A percentile compares a stretch with the other conserved stretches of the same genome.
These are phyloP conservation scores for Ajuga chamaepitys DNA, from an alignment of 257 asterid genomes.

Conservation along the genomic window DNA sequence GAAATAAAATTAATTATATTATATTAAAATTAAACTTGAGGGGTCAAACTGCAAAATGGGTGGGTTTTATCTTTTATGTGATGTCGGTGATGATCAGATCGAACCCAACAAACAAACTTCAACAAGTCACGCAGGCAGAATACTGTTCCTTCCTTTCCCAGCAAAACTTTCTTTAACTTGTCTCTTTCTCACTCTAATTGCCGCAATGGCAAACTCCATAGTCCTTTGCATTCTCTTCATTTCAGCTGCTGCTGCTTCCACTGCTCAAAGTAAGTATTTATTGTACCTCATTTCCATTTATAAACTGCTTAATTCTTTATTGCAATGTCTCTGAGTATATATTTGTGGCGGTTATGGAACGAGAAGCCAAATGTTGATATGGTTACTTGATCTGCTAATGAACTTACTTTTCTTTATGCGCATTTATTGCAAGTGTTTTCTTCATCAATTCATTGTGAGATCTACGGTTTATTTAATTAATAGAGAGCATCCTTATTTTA, in stretches of 20 bases:
- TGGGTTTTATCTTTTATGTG: slow-evolving; percentile 5
- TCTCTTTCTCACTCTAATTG: slow-evolving; percentile 6
- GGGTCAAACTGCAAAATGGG: slow-evolving; percentile 15
- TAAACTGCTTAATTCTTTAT: neutral
- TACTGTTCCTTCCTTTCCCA: slow-evolving; percentile 3
- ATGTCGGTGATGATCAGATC: slow-evolving; percentile 25
- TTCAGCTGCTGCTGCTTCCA: slow-evolving; percentile 40
- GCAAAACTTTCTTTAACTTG: slow-evolving; percentile 8
- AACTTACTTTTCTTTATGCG: slow-evolving; percentile 9
- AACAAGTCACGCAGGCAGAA: slow-evolving; percentile 4
- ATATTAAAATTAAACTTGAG: neutral
- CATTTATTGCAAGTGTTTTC: neutral
- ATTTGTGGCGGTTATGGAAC: neutral
- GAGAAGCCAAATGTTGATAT: neutral
- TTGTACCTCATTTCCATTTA: neutral
- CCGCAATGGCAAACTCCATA: slow-evolving; percentile 24
- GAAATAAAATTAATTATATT: too few species aligned
- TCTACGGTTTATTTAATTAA: neutral
- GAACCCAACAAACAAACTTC: slow-evolving; percentile 16
- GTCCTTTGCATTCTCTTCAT: slow-evolving; percentile 23
- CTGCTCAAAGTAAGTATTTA: slow-evolving; percentile 32
- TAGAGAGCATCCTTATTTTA: neutral
- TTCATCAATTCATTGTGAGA: neutral
- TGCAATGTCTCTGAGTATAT: slow-evolving; percentile 4
- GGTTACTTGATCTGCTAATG: slow-evolving; percentile 14